Percentiles rank a stretch among this genome's conserved stretches.
phyloP scores from a whole-genome alignment of 352 stramenopile species.

The Sclerospora graminicola region DNA sequence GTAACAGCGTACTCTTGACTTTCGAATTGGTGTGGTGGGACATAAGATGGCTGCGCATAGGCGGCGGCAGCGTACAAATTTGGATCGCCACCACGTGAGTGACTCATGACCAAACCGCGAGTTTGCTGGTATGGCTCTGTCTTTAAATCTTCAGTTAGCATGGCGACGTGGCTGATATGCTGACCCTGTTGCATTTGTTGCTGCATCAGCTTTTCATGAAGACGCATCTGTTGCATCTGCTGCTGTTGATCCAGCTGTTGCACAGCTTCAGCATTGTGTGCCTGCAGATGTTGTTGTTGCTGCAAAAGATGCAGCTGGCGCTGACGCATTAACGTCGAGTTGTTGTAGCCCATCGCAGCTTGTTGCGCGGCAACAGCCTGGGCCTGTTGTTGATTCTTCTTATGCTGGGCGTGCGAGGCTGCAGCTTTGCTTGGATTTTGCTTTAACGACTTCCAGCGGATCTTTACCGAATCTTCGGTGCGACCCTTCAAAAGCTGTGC shows the following conservation, averaged over 20 bases:
- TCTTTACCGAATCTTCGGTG: slow-evolving; percentile 92
- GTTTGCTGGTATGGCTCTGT: slow-evolving; percentile 26
- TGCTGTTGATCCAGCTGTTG: slow-evolving; percentile 66
- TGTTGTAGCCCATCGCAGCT: slow-evolving; percentile 45
- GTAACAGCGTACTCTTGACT: slow-evolving; percentile 19
- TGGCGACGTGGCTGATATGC: slow-evolving; percentile 32
- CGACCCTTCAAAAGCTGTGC: slow-evolving; percentile 87
- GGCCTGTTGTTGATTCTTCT: slow-evolving; percentile 66
- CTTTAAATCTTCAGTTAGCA: slow-evolving; percentile 30
- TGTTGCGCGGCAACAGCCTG: slow-evolving; percentile 27
- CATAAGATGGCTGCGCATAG: slow-evolving; percentile 25
- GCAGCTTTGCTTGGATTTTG: slow-evolving; percentile 76
- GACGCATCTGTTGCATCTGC: slow-evolving; percentile 59
- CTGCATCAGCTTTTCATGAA: slow-evolving; percentile 55
- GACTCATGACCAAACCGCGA: slow-evolving; percentile 18
- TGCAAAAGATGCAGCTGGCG: slow-evolving; percentile 58
- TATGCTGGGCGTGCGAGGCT: slow-evolving; percentile 62
- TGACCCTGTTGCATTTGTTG: slow-evolving; percentile 60
- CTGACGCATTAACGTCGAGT: slow-evolving; percentile 53
- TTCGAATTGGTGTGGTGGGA: slow-evolving; percentile 22
- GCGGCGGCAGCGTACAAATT: slow-evolving; percentile 25
- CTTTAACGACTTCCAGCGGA: slow-evolving; percentile 86
- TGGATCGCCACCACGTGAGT: slow-evolving; percentile 21
- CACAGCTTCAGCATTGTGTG: slow-evolving; percentile 44
- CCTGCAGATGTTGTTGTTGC: slow-evolving; percentile 61